Evolutionary conservation across 2,329 filamentous ascomycete species (phyloP), one percentile per base, ranked within the genome.

Genomic region (Plenodomus lindquistii): DNA sequence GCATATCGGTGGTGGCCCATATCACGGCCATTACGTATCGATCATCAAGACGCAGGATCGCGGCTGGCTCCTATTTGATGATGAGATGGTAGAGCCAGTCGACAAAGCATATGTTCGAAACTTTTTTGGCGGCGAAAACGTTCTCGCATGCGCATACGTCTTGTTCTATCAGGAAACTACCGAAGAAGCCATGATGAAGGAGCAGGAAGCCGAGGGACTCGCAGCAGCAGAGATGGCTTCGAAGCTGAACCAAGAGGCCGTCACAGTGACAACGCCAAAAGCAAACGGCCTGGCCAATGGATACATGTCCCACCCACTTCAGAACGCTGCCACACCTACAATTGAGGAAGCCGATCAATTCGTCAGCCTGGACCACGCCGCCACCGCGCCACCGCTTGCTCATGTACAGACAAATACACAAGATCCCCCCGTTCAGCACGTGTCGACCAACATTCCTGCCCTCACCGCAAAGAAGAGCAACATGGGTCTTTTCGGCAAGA

Each of bases 21-120:
- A 97, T 66, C 94, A 99, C 67, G 94, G 94, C 3, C 94, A 99
- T 71, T 99, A 99, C 63, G 91, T 99, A 24, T 91, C 92, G 4
- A 94, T 99, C 45, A 92, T 99, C 77, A 99, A 99, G 75, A 97
- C 94, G 0, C 87, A 95, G 66, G 94, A 97, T 67, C 85, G 90
- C 44, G 94, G 94, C 21, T 99, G 94, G 94, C 77, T 99, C 36
- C 77, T 99, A 5, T 99, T 99, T 62, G 94, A 99, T 62, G 94
- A 99, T 65, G 94, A 99, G 75, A 91, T 97, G 85, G 94, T 99
- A 4, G 94, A 99, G 71, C 94, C 94, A 0, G 94, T 99, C 4
- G 91, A 97, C 72, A 97, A 97, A 73, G 87, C 89, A 67, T 99
- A 95, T 66, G 94, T 99, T 31, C 85, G 88, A 57, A 97, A 96